Conservation (phyloP, 257 asterid genomes). For the Solanum corneliomulleri region DNA sequence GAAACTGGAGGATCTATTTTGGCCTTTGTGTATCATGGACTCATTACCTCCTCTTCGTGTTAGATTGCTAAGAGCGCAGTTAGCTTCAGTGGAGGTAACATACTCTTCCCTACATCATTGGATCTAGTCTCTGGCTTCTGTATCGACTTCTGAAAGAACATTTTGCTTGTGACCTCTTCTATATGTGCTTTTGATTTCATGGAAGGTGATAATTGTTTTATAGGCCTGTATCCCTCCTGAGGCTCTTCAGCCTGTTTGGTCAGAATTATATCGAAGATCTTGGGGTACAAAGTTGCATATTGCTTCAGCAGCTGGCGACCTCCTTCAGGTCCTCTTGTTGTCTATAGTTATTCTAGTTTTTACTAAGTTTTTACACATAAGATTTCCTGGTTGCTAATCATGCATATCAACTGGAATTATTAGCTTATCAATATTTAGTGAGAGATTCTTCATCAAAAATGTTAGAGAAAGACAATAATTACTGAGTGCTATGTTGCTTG, state of each 20-base stretch:
- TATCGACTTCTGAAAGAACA: background rate
- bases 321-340: slow-evolving; percentile 50
- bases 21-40: slow-evolving; percentile 8
- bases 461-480: background rate
- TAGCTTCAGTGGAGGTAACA: slow-evolving; percentile 65
- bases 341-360: background rate
- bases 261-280: slow-evolving; percentile 42
- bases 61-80: slow-evolving; percentile 53
- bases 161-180: background rate
- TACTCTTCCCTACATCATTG: background rate
- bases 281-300: slow-evolving; percentile 49
- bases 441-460: background rate
- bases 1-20: slow-evolving; percentile 17
- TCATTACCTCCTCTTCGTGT: slow-evolving; percentile 39
- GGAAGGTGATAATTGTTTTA: slow-evolving; percentile 5
- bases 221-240: slow-evolving; percentile 72
- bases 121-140: background rate
- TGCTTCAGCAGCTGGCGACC: slow-evolving; percentile 56
- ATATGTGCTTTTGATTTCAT: background rate
- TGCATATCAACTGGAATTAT: background rate
- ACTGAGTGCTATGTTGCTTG: background rate
- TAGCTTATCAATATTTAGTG: background rate
- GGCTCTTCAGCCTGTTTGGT: slow-evolving; percentile 57
- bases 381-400: background rate
- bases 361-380: background rate